A percentile compares a stretch with the other conserved stretches of the same genome.
Evolutionary conservation across 1,284 basidiomycete species (phyloP).

Genomic region (Ustilago tritici): DNA sequence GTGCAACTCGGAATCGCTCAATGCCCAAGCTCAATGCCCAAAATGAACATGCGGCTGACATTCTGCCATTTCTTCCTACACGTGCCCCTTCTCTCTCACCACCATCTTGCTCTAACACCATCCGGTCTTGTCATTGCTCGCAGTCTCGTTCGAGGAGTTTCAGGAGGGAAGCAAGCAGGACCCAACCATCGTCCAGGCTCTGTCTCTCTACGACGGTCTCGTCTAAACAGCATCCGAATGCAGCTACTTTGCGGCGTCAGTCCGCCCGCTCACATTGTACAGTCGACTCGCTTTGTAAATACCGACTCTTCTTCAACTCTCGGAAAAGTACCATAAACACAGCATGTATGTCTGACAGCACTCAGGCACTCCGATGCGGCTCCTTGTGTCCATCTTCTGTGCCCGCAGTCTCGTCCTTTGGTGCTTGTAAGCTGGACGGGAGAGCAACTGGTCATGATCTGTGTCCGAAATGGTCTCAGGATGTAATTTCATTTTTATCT

Average conservation of each 20-base stretch:
- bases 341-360: neutral
- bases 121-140: neutral
- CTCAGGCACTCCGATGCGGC: neutral
- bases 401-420: too few species aligned
- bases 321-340: neutral
- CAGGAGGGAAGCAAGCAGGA: slow-evolving; percentile 69
- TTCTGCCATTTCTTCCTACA: neutral
- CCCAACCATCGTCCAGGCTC: slow-evolving; percentile 68
- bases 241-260: neutral
- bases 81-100: neutral
- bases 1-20: slow-evolving; percentile 13
- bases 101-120: neutral
- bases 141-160: slow-evolving; percentile 69
- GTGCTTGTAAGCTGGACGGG: neutral
- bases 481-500: neutral
- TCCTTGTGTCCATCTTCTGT: too few species aligned
- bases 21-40: neutral
- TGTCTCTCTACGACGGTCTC: slow-evolving; percentile 65
- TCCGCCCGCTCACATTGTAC: slow-evolving; percentile 1
- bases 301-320: slow-evolving; percentile 7
- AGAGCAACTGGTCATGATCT: too few species aligned
- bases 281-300: slow-evolving; percentile 14
- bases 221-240: slow-evolving; percentile 16
- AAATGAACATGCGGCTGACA: neutral
- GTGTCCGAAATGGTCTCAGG: too few species aligned